phyloP scores from a whole-genome alignment of 345 rosid species.

The Tarenaya hassleriana region DNA sequence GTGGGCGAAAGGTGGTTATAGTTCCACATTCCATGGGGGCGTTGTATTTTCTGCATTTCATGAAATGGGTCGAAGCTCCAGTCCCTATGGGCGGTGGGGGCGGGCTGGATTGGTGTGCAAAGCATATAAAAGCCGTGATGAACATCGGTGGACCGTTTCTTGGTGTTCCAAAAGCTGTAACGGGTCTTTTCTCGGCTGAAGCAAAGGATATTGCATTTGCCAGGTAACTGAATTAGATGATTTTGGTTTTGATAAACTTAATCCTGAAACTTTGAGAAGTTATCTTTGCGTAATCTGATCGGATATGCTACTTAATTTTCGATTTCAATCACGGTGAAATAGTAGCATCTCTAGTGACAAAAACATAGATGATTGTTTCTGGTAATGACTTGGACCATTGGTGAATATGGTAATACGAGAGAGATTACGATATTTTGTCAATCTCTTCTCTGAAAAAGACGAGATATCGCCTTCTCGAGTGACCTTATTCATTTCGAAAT shows the following conservation, averaged over 20 bases:
- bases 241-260: constrained; percentile 7
- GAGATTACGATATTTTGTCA: too few species aligned
- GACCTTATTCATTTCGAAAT: too few species aligned
- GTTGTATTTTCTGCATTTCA: constrained; percentile 81
- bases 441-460: too few species aligned
- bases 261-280: constrained; percentile 1
- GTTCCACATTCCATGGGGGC: constrained; percentile 99
- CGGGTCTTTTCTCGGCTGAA: constrained; percentile 94
- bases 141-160: constrained; percentile 93
- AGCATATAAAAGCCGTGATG: constrained; percentile 86
- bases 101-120: constrained; percentile 90
- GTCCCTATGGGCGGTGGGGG: constrained; percentile 98
- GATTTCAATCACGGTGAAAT: not conserved
- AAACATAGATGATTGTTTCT: too few species aligned
- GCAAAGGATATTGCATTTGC: constrained; percentile 92
- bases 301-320: not conserved
- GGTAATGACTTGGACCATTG: too few species aligned
- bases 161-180: constrained; percentile 86
- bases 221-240: constrained; percentile 45
- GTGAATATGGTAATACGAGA: too few species aligned
- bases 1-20: constrained; percentile 77
- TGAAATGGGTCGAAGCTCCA: constrained; percentile 99
- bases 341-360: not conserved
- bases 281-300: not conserved
- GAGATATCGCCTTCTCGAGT: too few species aligned